Evolutionary conservation across 768 basidiomycete genomes (phyloP), one percentile per base, ranked within the genome.

Genomic region (Mycena pura): DNA sequence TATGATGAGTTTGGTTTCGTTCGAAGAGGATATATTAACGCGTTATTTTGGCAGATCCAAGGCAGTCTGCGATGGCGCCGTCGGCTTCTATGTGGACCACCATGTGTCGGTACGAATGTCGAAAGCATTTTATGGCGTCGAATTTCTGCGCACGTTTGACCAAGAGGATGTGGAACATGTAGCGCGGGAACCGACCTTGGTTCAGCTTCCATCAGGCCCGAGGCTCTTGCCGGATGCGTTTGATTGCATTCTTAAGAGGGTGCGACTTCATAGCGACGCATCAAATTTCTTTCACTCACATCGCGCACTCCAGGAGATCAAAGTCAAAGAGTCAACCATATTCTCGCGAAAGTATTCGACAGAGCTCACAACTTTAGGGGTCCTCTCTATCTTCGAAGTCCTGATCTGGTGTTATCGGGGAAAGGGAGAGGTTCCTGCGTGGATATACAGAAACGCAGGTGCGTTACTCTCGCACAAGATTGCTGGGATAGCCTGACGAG

Each of bases 331-430:
- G 69, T 91, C 89, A 21, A 92, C 85, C 0, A 90, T 92, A 14
- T 92, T 92, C 70, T 88, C 86, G 54, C 80, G 91, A 53, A 93
- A 93, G 69, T 92, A 93, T 73, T 90, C 88, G 69, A 92, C 91
- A 0, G 91, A 92, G 70, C 81, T 93, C 34, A 92, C 91, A 9
- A 91, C 84, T 62, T 71, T 93, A 28, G 85, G 86, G 4, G 88
- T 90, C 66, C 79, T 92, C 5, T 90, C 88, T 14, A 88, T 92
- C 17, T 92, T 93, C 64, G 91, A 92, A 70, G 90, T 92, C 25
- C 90, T 92, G 72, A 83, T 93, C 65, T 92, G 91, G 91, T 92
- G 91, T 70, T 93, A 84, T 73, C 80, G 91, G 68, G 90, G 91
- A n/a, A 88, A 88, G 43, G 84, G 88, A 63, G 77, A 74, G 7